These are phyloP conservation scores for Gnetum montanum DNA, from an alignment of 75 land plant species.

Conservation along the genomic window DNA sequence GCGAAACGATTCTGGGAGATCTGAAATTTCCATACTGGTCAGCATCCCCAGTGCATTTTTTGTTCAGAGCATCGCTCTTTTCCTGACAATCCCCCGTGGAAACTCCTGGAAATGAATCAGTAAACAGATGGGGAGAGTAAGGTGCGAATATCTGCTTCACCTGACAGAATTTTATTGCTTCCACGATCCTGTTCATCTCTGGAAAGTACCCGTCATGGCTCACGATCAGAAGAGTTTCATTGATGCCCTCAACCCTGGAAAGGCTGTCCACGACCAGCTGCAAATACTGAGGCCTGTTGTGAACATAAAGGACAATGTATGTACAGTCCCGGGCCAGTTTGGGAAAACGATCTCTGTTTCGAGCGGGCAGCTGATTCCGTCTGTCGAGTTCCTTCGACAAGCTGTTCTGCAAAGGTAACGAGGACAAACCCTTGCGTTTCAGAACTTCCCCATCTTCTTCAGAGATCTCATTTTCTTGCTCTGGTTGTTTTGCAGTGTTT, in stretches of 20 bases:
- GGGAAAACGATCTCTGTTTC: conserved; percentile 74
- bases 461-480: too few species aligned
- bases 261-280: conserved; percentile 56
- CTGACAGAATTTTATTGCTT: conserved; percentile 76
- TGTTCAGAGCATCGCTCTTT: conserved; percentile 36
- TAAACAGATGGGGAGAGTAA: conserved; percentile 82
- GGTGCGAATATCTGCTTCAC: conserved; percentile 96
- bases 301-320: conserved; percentile 83
- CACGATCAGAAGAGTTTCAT: conserved; percentile 79
- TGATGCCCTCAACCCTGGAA: conserved; percentile 65
- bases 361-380: conserved; percentile 57
- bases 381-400: conserved; percentile 37
- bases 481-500: too few species aligned
- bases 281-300: conserved; percentile 89
- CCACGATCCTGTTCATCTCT: conserved; percentile 79
- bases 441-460: background rate
- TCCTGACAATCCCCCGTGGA: conserved; percentile 61
- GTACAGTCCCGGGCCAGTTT: conserved; percentile 48
- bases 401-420: conserved; percentile 29
- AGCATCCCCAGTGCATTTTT: conserved; percentile 56
- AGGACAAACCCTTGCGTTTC: background rate
- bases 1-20: conserved; percentile 79
- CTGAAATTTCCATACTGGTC: conserved; percentile 96
- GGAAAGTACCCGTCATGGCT: conserved; percentile 96
- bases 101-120: conserved; percentile 73